Evolutionary conservation across 805 yeast species (phyloP), one percentile per base, ranked within the genome.

Genomic region (Candida glaebosa): DNA sequence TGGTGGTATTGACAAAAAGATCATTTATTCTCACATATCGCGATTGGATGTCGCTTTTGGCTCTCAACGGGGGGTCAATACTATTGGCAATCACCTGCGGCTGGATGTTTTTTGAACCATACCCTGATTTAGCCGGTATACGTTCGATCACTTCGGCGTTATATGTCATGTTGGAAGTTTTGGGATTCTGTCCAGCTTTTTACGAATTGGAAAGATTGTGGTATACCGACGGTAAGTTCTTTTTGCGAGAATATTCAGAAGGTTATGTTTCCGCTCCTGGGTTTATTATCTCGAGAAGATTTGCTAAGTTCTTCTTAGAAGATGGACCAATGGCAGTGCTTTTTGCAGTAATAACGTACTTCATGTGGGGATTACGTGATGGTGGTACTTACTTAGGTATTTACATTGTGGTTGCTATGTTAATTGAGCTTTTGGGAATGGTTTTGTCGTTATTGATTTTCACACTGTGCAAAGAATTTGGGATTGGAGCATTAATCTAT

Each of bases 101-200:
- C 0, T 85, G 93, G 89, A 73, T 87, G 32, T 87, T 81, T 53
- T 82, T 61, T 56, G 75, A 76, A 49, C 89, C 89, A 1, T 76
- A 72, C n/a, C 69, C 73, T 2, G 66, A 77, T 9, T 48, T 81
- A 31, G 71, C 81, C 0, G 95, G 95, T 4, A 72, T 85, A 16
- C 62, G 95, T 46, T 73, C 95, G 4, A 60, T 55, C 17, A 69
- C 72, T 1, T 68, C 73, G 1, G 38, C 51, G 12, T 50, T 68
- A 16, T 69, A 68, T 46, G 66, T 65, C 5, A 52, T 66, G 54
- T 41, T 69, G 34, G 75, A 69, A 41, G 57, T 67, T 4, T 46
- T 67, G 28, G 75, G 73, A 1, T 69, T 69, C 43, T 50, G 61
- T 31, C 73, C 74, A 2, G 51, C 67, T 50, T 60, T 64, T 28